Evolutionary conservation across 164 flowering plant genomes (phyloP), one percentile per base, ranked within the genome.

Genomic region (Stephania japonica): DNA sequence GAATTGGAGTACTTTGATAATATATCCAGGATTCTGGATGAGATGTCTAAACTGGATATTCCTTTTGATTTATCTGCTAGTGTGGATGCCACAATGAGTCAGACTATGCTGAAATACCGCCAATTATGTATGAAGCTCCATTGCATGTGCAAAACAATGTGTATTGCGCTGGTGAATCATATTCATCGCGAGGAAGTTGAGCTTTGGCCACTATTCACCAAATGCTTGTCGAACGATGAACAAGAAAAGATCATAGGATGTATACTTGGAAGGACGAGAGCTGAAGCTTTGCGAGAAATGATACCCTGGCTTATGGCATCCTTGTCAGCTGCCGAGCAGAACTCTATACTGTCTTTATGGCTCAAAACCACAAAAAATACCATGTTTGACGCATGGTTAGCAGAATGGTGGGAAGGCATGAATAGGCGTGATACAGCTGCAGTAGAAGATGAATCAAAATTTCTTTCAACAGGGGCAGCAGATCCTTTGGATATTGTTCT

Each of bases 341-440:
- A 87, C 11, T 78, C 81, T n/a, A 53, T 89, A 80, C 84, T 87
- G 84, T 79, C 82, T 53, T 76, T 85, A 66, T 90, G 92, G 97
- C 81, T 76, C 64, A 85, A 85, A 72, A 86, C 83, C 23, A 84
- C 99, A 13, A 87, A 80, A 72, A 78, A 85, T 75, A 94, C 99
- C n/a, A 94, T 83, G 90, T 94, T 94, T 76, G 81, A 78, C 77
- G 91, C 91, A 70, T 94, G 99, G 99, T 74, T 94, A 68, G 67
- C 79, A 42, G 97, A 92, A 75, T 94, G 99, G 95, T 91, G 91
- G 94, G 90, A 87, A 67, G 93, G 87, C 24, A 70, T 76, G 72
- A 70, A 65, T 23, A 72, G 42, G 18, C 44, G 78, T 77, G 71
- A 70, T 49, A 65, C 72, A 56, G 69, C 75, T 6, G 77, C 70